Evolutionary conservation across 1,284 basidiomycete genomes (phyloP), one percentile per base, ranked within the genome.

Genomic region (Ustilago bromivora): DNA sequence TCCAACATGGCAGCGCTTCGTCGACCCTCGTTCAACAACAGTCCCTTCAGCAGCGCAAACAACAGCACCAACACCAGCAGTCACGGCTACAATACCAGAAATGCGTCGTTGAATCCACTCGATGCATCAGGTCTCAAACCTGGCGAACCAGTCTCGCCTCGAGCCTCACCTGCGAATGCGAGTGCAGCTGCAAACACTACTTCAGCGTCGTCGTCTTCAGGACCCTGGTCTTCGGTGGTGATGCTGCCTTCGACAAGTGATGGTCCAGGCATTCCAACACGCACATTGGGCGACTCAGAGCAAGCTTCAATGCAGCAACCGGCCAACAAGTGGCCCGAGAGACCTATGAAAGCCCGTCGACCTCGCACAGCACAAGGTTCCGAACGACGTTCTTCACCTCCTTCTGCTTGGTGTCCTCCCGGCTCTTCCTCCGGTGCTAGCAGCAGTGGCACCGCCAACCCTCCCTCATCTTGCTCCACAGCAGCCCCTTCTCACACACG

Each of bases 321-420:
- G 35, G 13, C 55, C 11, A 57, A 41, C 36, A 59, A 47, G 28
- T 12, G 32, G 31, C 61, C 61, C 15, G 71, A 74, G 12, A 51
- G 66, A 19, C 66, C 62, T 2, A 3, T 34, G n/a, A 71, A 71
- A 61, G 43, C 63, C 1, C 65, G 79, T 2, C 49, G 80, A 34
- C 80, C 80, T 11, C 69, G 79, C 12, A 82, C 80, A 0, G 80
- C 80, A 0, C 79, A 80, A 36, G 79, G 78, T 4, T 80, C 80
- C 11, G 80, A 82, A 56, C 51, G 74, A 31, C 57, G 61, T 8
- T 15, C 59, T 4, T 66, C 76, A 28, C 68, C 68, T 35, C 72
- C 72, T 11, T 75, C 76, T 9, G 71, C 68, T n/a, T 71, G 73
- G 67, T 36, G 35, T 32, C 63, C 67, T 23, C 38, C 66, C n/a